Conservation (phyloP, 23 red algal genomes). For the Gracilariopsis chorda region DNA sequence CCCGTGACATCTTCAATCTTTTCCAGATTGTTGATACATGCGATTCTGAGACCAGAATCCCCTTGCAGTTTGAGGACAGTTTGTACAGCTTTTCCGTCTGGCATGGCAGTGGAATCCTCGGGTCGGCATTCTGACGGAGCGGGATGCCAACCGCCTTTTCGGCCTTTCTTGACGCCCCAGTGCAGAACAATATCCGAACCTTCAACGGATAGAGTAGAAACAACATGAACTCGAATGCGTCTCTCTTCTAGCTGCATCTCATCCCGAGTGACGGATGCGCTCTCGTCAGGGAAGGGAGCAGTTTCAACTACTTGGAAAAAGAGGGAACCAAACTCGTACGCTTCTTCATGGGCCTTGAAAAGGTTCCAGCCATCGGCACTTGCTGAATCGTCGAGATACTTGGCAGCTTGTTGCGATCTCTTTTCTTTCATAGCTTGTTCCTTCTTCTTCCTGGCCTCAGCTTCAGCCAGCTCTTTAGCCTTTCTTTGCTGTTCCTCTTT, state of each 20-base stretch:
- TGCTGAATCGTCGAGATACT: not conserved
- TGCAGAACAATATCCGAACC: slow-evolving; percentile 63
- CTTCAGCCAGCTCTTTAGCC: slow-evolving; percentile 1
- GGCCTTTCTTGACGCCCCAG: slow-evolving; percentile 61
- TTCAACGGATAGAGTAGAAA: slow-evolving; percentile 27
- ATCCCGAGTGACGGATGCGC: too few relatives aligned
- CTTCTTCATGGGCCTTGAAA: slow-evolving; percentile 45
- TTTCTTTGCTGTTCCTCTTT: slow-evolving; percentile 52
- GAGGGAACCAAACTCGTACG: slow-evolving; percentile 54
- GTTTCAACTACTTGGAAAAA: slow-evolving; percentile 21
- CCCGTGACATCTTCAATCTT: slow-evolving; percentile 27
- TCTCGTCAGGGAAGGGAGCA: not conserved
- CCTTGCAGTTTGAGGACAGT: slow-evolving; percentile 8
- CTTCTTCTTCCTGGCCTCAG: slow-evolving; percentile 32
- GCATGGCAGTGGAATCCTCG: too few relatives aligned
- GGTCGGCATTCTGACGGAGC: too few relatives aligned
- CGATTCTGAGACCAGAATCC: slow-evolving; percentile 28
- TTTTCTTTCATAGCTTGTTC: slow-evolving; percentile 35
- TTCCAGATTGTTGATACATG: slow-evolving; percentile 50
- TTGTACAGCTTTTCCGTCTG: slow-evolving; percentile 57
- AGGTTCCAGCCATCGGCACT: not conserved
- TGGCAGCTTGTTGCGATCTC: slow-evolving; percentile 10
- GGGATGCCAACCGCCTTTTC: slow-evolving; percentile 27
- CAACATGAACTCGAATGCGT: slow-evolving; percentile 5
- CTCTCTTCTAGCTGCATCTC: not conserved